Evolutionary conservation across 1,284 basidiomycete species (phyloP), one percentile per base, ranked within the genome.

Genomic region (Trametes hirsuta): DNA sequence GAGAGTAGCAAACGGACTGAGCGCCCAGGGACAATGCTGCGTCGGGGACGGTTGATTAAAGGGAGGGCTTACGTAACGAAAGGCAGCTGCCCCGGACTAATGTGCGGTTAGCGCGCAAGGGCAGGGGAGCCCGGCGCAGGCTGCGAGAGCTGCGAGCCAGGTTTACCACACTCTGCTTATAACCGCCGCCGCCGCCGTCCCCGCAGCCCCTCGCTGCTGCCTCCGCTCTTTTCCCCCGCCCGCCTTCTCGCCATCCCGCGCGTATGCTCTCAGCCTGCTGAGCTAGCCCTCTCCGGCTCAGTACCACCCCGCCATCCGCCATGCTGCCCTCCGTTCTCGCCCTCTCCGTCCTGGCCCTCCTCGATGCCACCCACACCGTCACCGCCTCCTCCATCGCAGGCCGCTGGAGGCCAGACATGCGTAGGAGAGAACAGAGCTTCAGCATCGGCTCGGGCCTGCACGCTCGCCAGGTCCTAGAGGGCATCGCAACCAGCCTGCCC

Each of bases 391-490:
- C 47, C 44, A 41, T 61, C 35, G 37, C 37, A 37, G 65, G 65
- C 22, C 56, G 61, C 45, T 66, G 64, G 64, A 47, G 64, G 55
- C 64, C 64, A n/a, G 62, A 66, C 49, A 54, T 66, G 36, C 64
- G 64, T 42, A 61, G 50, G 52, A 55, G 59, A 24, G 53, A 46
- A 22, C 15, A 12, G 37, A 57, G 39, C 6, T 36, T 47, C 34
- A 25, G 46, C 50, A 22, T 30, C 36, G 35, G 46, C 49, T 9
- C 25, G 34, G 50, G 58, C 35, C 58, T 62, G n/a, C 56, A 53
- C 12, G 49, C 58, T 6, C 68, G 68, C 30, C 58, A 67, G n/a
- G 52, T 63, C 34, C 61, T 74, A 10, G 69, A 71, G 47, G 63
- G 68, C 47, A 47, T 68, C 25, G 66, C 62, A 40, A 62, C 56